phyloP scores from a whole-genome alignment of 768 basidiomycete species.

The Hygrophoropsis aurantiaca region DNA sequence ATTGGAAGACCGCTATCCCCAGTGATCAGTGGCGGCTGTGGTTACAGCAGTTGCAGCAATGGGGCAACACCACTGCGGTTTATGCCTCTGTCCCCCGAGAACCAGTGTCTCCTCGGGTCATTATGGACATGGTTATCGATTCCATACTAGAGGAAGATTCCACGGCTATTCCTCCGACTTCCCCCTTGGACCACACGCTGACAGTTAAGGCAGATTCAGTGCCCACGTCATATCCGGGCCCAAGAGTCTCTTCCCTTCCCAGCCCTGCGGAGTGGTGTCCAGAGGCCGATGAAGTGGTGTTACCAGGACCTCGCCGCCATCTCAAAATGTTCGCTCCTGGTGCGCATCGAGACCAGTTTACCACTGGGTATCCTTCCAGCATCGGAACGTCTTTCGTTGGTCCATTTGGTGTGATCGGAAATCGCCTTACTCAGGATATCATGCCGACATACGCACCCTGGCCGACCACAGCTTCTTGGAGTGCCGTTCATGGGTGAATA shows the following conservation, averaged over 20 bases:
- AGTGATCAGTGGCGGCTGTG: slow-evolving; percentile 19
- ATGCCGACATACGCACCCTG: slow-evolving; percentile 15
- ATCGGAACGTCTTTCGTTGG: slow-evolving; percentile 23
- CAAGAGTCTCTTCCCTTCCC: slow-evolving; percentile 11
- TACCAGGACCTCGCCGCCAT: slow-evolving; percentile 24
- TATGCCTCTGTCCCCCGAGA: neutral
- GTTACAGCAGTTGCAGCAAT: neutral
- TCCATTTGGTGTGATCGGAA: slow-evolving; percentile 22
- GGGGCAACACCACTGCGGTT: neutral
- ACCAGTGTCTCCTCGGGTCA: neutral
- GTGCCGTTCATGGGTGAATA: slow-evolving; percentile 19
- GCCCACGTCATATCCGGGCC: slow-evolving; percentile 10
- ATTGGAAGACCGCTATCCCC: slow-evolving; percentile 5
- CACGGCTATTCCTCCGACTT: too few relatives aligned
- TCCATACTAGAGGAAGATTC: neutral
- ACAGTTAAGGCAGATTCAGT: too few relatives aligned
- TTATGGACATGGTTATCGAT: neutral
- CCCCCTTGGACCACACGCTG: too few relatives aligned
- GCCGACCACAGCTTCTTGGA: slow-evolving; percentile 15
- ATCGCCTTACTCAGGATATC: slow-evolving; percentile 15
- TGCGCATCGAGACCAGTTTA: slow-evolving; percentile 4
- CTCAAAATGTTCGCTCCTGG: slow-evolving; percentile 27
- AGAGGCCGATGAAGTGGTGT: slow-evolving; percentile 25
- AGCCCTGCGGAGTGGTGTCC: slow-evolving; percentile 27
- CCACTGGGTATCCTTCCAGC: neutral